These are phyloP conservation scores for Lactifluus pinguis DNA, from an alignment of 768 basidiomycete genomes.

Conservation along the genomic window DNA sequence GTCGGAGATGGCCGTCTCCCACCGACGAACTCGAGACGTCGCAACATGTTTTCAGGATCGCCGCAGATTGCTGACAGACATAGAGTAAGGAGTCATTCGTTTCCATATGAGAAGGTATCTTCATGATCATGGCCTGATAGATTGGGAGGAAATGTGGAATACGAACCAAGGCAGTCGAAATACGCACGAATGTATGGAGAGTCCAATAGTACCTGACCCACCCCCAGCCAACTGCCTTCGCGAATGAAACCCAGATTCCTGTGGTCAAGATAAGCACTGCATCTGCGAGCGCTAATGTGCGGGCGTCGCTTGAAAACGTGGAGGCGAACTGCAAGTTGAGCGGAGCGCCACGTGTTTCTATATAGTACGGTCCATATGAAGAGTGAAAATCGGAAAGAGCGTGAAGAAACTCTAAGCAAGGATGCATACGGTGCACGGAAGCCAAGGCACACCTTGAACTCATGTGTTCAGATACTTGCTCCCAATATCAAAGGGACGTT, in stretches of 20 bases:
- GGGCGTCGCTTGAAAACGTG: conserved; percentile 80
- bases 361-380: conserved; percentile 60
- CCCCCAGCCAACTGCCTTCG: conserved; percentile 61
- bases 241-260: conserved; percentile 77
- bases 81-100: conserved; percentile 77
- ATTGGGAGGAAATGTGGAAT: neutral
- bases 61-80: conserved; percentile 38
- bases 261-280: conserved; percentile 71
- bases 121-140: conserved; percentile 75
- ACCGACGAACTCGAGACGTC: conserved; percentile 51
- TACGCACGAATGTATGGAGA: conserved; percentile 68
- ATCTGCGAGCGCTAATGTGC: conserved; percentile 78
- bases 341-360: conserved; percentile 69
- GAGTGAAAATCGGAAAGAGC: conserved; percentile 89
- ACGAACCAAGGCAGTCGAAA: neutral
- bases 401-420: conserved; percentile 79
- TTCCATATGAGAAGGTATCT: conserved; percentile 90
- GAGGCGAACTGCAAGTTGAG: conserved; percentile 74
- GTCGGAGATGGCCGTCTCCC: conserved; percentile 48
- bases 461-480: conserved; percentile 68
- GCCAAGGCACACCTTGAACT: conserved; percentile 57
- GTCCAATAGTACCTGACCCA: conserved; percentile 84
- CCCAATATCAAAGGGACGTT: conserved; percentile 77
- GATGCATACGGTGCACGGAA: neutral
- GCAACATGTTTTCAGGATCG: conserved; percentile 32